Percentiles rank a stretch among this genome's conserved stretches.
Evolutionary conservation across 2,329 filamentous ascomycete species (phyloP).

Genomic region (Beauveria sp.): DNA sequence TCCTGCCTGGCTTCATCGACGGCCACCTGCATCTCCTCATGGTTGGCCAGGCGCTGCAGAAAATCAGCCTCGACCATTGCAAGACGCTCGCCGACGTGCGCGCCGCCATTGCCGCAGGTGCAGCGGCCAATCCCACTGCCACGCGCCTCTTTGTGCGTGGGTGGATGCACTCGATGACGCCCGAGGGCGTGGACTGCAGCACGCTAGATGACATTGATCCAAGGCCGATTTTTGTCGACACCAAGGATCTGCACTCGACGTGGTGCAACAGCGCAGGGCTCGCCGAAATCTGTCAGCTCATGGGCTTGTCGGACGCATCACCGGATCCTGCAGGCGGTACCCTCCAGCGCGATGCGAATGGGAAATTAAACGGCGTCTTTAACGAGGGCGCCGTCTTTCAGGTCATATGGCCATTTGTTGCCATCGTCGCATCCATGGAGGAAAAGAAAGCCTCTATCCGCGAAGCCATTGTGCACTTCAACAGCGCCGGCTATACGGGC

Average conservation of each 20-base stretch:
- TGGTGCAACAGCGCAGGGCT: slow-evolving; percentile 49
- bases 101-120: slow-evolving; percentile 35
- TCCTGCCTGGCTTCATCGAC: slow-evolving; percentile 50
- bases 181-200: slow-evolving; percentile 34
- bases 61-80: slow-evolving; percentile 41
- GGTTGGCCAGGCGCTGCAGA: slow-evolving; percentile 45
- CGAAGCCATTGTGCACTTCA: slow-evolving; percentile 42
- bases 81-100: slow-evolving; percentile 42
- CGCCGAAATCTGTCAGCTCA: slow-evolving; percentile 28
- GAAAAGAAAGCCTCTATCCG: slow-evolving; percentile 41
- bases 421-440: slow-evolving; percentile 36
- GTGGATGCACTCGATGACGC: slow-evolving; percentile 47
- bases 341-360: slow-evolving; percentile 41
- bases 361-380: slow-evolving; percentile 42
- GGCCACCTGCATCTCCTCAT: slow-evolving; percentile 49
- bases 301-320: slow-evolving; percentile 34
- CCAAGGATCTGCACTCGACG: slow-evolving; percentile 47
- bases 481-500: slow-evolving; percentile 45
- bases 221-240: slow-evolving; percentile 48
- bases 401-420: slow-evolving; percentile 48
- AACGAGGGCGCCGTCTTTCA: slow-evolving; percentile 44
- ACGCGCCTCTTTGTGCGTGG: slow-evolving; percentile 44
- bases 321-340: slow-evolving; percentile 42
- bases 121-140: slow-evolving; percentile 36
- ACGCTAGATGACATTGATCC: slow-evolving; percentile 44